Evolutionary conservation across 1,284 basidiomycete species (phyloP).

Genomic region (Pseudozyma thailandica): DNA sequence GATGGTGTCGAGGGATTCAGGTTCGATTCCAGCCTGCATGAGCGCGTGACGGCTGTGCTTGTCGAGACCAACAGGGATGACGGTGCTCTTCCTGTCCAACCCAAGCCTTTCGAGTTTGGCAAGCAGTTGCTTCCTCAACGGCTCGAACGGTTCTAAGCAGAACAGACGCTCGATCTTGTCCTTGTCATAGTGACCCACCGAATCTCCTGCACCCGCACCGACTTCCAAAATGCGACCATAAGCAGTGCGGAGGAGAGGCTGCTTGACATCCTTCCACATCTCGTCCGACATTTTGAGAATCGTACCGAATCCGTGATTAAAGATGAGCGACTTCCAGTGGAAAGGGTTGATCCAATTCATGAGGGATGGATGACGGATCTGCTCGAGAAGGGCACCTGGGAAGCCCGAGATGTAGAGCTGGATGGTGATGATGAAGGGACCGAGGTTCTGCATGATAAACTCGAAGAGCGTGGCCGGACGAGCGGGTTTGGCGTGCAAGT

Average conservation of each 20-base stretch:
- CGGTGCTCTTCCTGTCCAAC: conserved; percentile 28
- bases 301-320: conserved; percentile 25
- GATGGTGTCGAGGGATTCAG: conserved; percentile 53
- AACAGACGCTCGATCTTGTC: conserved; percentile 38
- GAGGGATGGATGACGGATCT: conserved; percentile 27
- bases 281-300: conserved; percentile 29
- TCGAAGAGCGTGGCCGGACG: conserved; percentile 16
- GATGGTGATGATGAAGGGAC: conserved; percentile 23
- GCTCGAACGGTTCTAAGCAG: conserved; percentile 50
- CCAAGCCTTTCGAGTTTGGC: conserved; percentile 8
- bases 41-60: conserved; percentile 14
- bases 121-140: conserved; percentile 30
- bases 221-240: conserved; percentile 52
- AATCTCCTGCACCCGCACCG: conserved; percentile 51
- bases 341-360: conserved; percentile 40
- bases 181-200: conserved; percentile 46
- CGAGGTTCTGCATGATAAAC: conserved; percentile 17
- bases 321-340: conserved; percentile 43
- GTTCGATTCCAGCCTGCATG: conserved; percentile 20
- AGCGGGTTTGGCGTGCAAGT: conserved; percentile 30
- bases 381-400: conserved; percentile 27
- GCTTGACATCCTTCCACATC: conserved; percentile 29
- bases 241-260: conserved; percentile 31
- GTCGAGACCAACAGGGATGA: conserved; percentile 43
- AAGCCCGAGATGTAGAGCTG: conserved; percentile 30